Conservation (phyloP, 2,329 filamentous ascomycete species). For the Dothistroma pini region DNA sequence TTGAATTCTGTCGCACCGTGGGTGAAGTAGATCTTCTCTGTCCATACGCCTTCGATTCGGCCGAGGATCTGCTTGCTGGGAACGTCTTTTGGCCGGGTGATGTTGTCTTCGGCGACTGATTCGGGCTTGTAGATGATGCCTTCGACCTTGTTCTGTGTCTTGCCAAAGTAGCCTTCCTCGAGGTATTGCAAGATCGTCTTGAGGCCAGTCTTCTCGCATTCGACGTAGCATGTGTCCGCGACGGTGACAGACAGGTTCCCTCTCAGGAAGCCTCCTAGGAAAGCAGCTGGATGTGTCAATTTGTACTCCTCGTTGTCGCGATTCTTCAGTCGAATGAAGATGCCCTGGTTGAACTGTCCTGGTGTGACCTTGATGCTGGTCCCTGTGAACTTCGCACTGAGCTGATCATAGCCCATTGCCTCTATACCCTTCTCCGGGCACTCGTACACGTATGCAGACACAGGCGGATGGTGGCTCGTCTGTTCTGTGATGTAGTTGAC, state of each 20-base stretch:
- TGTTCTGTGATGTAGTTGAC: constrained; percentile 96
- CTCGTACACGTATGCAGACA: constrained; percentile 91
- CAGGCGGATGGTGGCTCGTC: constrained; percentile 94
- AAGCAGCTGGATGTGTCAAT: constrained; percentile 89
- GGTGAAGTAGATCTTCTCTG: constrained; percentile 63
- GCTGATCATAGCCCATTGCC: constrained; percentile 89
- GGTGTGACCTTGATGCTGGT: constrained; percentile 89
- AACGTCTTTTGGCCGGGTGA: constrained; percentile 77
- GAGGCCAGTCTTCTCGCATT: constrained; percentile 82
- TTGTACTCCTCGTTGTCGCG: constrained; percentile 88
- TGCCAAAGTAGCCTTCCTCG: constrained; percentile 92
- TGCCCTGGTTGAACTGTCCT: constrained; percentile 90
- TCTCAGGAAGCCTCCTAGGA: constrained; percentile 80
- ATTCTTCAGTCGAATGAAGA: constrained; percentile 82
- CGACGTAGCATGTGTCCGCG: constrained; percentile 82
- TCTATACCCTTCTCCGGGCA: constrained; percentile 87
- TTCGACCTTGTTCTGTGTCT: constrained; percentile 84
- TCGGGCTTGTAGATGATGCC: constrained; percentile 83
- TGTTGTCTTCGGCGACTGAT: constrained; percentile 79
- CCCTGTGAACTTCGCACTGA: constrained; percentile 96
- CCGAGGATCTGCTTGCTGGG: constrained; percentile 79
- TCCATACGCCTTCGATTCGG: constrained; percentile 82
- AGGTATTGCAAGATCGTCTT: constrained; percentile 92
- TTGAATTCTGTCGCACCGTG: constrained; percentile 44
- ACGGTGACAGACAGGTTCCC: constrained; percentile 88